phyloP scores from a whole-genome alignment of 2,329 filamentous ascomycete species.

The Colletotrichum truncatum region DNA sequence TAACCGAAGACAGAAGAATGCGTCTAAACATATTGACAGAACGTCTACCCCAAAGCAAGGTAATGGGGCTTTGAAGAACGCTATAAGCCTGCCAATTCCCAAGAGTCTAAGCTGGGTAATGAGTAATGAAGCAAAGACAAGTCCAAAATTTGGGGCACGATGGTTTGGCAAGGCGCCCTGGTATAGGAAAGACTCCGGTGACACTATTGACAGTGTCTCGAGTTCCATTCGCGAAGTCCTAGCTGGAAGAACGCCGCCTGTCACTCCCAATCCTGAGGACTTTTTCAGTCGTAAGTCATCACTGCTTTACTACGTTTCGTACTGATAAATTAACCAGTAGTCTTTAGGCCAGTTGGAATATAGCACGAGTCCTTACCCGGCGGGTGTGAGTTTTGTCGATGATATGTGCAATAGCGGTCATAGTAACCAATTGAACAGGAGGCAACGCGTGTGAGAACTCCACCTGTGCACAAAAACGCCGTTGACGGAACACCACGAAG shows the following conservation, averaged over 20 bases:
- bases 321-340: not conserved
- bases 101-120: constrained; percentile 16
- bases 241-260: constrained; percentile 44
- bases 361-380: constrained; percentile 41
- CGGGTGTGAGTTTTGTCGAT: constrained; percentile 39
- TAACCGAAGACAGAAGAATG: not conserved
- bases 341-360: constrained; percentile 27
- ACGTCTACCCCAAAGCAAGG: not conserved
- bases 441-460: constrained; percentile 57
- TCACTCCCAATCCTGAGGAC: constrained; percentile 36
- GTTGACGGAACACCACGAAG: constrained; percentile 47
- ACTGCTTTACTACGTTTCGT: not conserved
- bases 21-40: too few species aligned
- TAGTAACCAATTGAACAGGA: constrained; percentile 47
- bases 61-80: not conserved
- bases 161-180: constrained; percentile 44
- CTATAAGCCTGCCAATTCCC: not conserved
- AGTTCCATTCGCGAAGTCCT: constrained; percentile 53
- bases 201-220: constrained; percentile 48
- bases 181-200: constrained; percentile 48
- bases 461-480: constrained; percentile 51
- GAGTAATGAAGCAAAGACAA: not conserved
- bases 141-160: not conserved
- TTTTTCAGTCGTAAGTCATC: not conserved
- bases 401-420: not conserved